phyloP scores from a whole-genome alignment of 106 monocot species.

The Ottelia alismoides region DNA sequence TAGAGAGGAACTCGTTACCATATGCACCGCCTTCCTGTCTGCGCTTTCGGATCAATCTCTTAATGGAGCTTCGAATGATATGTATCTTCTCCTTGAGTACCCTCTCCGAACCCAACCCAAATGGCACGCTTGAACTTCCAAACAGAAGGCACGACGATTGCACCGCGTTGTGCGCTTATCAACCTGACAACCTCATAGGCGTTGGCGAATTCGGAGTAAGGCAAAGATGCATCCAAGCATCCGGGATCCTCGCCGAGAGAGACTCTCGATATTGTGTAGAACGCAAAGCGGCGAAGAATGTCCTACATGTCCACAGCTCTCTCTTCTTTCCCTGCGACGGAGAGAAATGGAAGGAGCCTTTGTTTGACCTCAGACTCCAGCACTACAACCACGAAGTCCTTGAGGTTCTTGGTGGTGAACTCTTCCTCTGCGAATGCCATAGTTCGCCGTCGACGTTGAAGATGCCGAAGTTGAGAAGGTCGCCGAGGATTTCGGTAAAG shows the following conservation, averaged over 20 bases:
- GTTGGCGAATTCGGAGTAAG: constrained; percentile 3
- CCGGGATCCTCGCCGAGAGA: constrained; percentile 12
- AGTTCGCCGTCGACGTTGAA: constrained; percentile 19
- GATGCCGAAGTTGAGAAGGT: constrained; percentile 16
- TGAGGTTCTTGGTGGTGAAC: constrained; percentile 4
- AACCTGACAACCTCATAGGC: constrained; percentile 36
- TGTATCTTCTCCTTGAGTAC: constrained; percentile 6
- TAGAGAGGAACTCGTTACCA: constrained; percentile 29
- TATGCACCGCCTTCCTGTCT: constrained; percentile 8
- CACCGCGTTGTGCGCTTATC: constrained; percentile 16
- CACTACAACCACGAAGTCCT: not conserved
- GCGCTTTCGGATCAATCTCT: constrained; percentile 9
- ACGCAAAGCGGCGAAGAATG: constrained; percentile 7
- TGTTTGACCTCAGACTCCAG: not conserved
- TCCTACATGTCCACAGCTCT: constrained; percentile 30
- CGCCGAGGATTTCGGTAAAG: constrained; percentile 7
- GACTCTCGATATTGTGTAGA: constrained; percentile 9
- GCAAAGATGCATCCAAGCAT: not conserved
- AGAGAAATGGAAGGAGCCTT: constrained; percentile 4
- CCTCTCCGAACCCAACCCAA: constrained; percentile 23
- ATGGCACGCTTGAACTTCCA: constrained; percentile 34
- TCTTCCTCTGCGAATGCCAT: constrained; percentile 16
- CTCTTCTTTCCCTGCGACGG: not conserved
- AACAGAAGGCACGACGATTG: constrained; percentile 5
- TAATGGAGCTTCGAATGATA: constrained; percentile 14